phyloP scores from a whole-genome alignment of 129 eudicot genomes.

The Glebionis coronaria region DNA sequence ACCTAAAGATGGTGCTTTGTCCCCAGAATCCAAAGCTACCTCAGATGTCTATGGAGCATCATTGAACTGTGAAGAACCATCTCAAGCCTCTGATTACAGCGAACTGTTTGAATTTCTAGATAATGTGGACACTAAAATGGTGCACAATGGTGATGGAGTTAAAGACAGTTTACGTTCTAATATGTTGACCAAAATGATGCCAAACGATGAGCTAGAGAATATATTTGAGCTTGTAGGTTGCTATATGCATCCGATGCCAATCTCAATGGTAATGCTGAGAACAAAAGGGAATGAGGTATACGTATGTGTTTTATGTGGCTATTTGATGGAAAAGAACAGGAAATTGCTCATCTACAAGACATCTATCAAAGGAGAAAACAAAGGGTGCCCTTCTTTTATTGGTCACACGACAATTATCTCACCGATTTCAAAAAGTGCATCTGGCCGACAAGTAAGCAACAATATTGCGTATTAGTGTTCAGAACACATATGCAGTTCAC shows the following conservation, averaged over 20 bases:
- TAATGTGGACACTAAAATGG: conserved; percentile 16
- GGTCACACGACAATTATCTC: conserved; percentile 58
- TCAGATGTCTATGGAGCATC: conserved; percentile 7
- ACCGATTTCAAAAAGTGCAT: conserved; percentile 43
- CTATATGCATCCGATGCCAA: conserved; percentile 67
- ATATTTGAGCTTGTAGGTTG: conserved; percentile 53
- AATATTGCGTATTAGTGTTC: conserved; percentile 1
- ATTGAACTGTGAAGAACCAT: not conserved
- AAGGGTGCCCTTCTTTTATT: conserved; percentile 66
- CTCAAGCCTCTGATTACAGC: not conserved
- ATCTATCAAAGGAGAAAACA: conserved; percentile 35
- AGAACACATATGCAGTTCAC: not conserved
- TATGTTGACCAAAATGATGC: conserved; percentile 10
- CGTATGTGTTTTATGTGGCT: conserved; percentile 69
- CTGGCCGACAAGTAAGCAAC: conserved; percentile 65
- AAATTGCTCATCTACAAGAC: conserved; percentile 60
- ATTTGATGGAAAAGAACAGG: conserved; percentile 42
- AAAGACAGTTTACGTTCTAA: too few relatives aligned
- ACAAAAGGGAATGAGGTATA: conserved; percentile 48
- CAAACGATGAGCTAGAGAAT: conserved; percentile 19
- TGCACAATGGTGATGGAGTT: conserved; percentile 26
- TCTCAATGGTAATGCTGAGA: conserved; percentile 65
- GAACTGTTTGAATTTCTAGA: conserved; percentile 3
- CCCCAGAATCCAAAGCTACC: not conserved
- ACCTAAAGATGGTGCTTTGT: not conserved